Conservation (phyloP, 331 rosid genomes). For the Prunus yedoensis region DNA sequence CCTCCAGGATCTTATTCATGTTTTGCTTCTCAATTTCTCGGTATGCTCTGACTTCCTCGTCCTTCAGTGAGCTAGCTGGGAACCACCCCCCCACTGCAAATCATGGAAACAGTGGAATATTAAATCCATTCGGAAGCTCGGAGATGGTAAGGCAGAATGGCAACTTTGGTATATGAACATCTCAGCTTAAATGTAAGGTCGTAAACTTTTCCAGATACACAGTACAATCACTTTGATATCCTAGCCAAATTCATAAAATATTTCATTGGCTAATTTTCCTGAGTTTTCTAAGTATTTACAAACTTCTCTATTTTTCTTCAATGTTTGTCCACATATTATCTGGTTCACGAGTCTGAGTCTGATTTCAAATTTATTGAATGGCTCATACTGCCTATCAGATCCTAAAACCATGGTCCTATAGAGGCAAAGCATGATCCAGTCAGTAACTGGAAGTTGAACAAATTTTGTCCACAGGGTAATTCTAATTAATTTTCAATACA, state of each 20-base stretch:
- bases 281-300: not conserved
- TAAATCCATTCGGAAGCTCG: not conserved
- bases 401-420: not conserved
- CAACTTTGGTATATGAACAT: not conserved
- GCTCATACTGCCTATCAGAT: not conserved
- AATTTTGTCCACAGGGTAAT: not conserved
- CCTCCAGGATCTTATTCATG: conserved; percentile 54
- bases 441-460: not conserved
- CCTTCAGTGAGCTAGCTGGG: conserved; percentile 48
- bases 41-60: conserved; percentile 53
- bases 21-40: conserved; percentile 53
- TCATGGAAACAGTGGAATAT: conserved; percentile 18
- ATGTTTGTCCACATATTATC: not conserved
- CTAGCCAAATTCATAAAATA: not conserved
- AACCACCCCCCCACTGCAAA: conserved; percentile 69
- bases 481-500: not conserved
- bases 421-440: conserved; percentile 14
- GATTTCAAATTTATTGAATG: not conserved
- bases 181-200: not conserved
- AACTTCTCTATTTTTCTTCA: not conserved
- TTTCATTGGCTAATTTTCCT: not conserved
- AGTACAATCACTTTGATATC: not conserved
- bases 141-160: not conserved
- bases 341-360: not conserved
- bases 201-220: not conserved